Conservation (phyloP, 1,284 basidiomycete species). For the Bjerkandera adusta region DNA sequence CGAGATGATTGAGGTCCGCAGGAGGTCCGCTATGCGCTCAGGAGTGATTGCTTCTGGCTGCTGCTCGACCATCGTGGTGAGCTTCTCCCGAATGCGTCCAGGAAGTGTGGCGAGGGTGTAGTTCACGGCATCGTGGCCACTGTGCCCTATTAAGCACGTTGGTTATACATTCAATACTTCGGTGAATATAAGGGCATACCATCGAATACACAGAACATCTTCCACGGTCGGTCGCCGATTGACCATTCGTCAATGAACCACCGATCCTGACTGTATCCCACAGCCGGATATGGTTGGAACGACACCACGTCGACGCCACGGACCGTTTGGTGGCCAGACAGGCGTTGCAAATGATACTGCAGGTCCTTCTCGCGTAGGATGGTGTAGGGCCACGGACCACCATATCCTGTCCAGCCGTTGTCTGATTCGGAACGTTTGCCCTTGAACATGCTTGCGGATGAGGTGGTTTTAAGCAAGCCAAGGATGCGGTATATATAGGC, state of each 20-base stretch:
- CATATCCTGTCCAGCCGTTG: conserved; percentile 12
- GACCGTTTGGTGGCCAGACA: conserved; percentile 5
- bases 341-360: conserved; percentile 9
- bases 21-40: conserved; percentile 39
- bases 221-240: conserved; percentile 53
- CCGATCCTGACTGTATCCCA: conserved; percentile 38
- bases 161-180: conserved; percentile 8
- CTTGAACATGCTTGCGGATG: conserved; percentile 7
- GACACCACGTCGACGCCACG: conserved; percentile 9
- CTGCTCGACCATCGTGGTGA: conserved; percentile 12
- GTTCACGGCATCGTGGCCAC: conserved; percentile 66
- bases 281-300: conserved; percentile 12
- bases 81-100: conserved; percentile 48
- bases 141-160: conserved; percentile 46
- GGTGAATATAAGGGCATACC: conserved; percentile 38
- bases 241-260: conserved; percentile 57
- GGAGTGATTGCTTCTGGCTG: conserved; percentile 32
- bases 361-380: conserved; percentile 13
- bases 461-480: too few relatives aligned
- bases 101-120: conserved; percentile 67
- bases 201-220: conserved; percentile 67
- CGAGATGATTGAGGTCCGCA: conserved; percentile 53
- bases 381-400: conserved; percentile 16
- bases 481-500: too few relatives aligned
- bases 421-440: conserved; percentile 12